phyloP scores from a whole-genome alignment of 2,329 filamentous ascomycete genomes.

The Apiospora sp. region DNA sequence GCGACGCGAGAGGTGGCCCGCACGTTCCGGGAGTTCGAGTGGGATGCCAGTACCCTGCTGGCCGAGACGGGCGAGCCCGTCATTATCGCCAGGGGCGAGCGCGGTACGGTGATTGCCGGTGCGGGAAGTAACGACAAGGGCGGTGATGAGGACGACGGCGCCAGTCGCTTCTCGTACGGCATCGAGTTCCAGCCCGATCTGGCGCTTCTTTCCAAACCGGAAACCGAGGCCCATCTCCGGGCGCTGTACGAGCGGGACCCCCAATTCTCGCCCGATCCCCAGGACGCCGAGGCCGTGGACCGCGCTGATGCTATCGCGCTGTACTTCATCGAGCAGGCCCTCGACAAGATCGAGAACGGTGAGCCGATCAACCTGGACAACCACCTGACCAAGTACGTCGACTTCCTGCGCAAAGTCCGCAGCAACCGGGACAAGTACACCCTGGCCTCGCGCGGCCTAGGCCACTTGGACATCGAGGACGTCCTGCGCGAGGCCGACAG shows the following conservation, averaged over 20 bases:
- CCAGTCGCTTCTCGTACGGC: constrained; percentile 23
- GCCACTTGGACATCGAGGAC: constrained; percentile 16
- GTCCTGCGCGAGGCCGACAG: constrained; percentile 15
- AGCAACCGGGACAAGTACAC: constrained; percentile 20
- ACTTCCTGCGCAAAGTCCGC: constrained; percentile 23
- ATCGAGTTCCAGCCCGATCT: constrained; percentile 24
- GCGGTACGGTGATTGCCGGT: constrained; percentile 5
- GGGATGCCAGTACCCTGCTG: constrained; percentile 12
- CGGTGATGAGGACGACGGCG: constrained; percentile 15
- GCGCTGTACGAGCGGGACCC: constrained; percentile 4
- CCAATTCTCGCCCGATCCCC: constrained; percentile 9
- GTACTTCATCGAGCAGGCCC: constrained; percentile 20
- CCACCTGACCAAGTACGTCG: constrained; percentile 20
- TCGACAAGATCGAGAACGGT: constrained; percentile 17
- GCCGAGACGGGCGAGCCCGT: constrained; percentile 16
- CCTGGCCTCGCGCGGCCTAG: constrained; percentile 18
- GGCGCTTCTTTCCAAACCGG: background rate
- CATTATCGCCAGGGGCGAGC: constrained; percentile 19
- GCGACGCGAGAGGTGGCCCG: constrained; percentile 14
- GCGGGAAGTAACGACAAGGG: background rate
- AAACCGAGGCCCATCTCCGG: constrained; percentile 1
- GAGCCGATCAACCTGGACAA: constrained; percentile 9
- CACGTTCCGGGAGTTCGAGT: constrained; percentile 17
- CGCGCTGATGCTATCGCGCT: constrained; percentile 18
- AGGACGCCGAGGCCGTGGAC: constrained; percentile 22